phyloP scores from a whole-genome alignment of 768 basidiomycete genomes.

The Russula sp. region DNA sequence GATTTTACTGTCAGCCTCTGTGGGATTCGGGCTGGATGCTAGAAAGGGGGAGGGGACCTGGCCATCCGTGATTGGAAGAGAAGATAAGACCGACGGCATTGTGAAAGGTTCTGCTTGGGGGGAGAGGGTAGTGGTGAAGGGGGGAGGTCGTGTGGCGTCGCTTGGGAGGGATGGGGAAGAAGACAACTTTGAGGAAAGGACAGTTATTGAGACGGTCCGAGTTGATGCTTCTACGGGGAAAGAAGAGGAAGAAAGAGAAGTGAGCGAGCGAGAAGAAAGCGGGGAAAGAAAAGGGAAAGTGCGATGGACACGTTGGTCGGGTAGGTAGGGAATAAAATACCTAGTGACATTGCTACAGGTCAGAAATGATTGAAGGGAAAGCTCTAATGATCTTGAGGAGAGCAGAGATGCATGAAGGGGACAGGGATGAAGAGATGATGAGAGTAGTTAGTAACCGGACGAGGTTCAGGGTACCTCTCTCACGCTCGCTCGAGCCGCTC shows the following conservation, averaged over 20 bases:
- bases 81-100: constrained; percentile 22
- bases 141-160: constrained; percentile 20
- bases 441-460: constrained; percentile 10
- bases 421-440: constrained; percentile 5
- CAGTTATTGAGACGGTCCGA: constrained; percentile 15
- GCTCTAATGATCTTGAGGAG: constrained; percentile 5
- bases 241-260: constrained; percentile 1
- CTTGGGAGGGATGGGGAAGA: constrained; percentile 11
- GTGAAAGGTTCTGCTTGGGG: constrained; percentile 29
- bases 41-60: constrained; percentile 22
- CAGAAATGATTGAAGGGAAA: neutral
- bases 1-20: constrained; percentile 34
- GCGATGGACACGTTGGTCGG: neutral
- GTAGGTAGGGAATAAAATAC: constrained; percentile 2
- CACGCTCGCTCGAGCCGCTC: neutral
- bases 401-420: constrained; percentile 7
- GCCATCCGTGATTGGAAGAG: constrained; percentile 24
- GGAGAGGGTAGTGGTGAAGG: constrained; percentile 21
- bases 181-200: constrained; percentile 20
- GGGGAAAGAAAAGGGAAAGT: constrained; percentile 14
- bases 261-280: constrained; percentile 7
- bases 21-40: constrained; percentile 33
- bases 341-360: constrained; percentile 26
- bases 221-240: constrained; percentile 22
- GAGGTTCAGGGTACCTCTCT: constrained; percentile 22